Evolutionary conservation across 805 yeast genomes (phyloP).

Genomic region (Lipomyces yamanashiensis): DNA sequence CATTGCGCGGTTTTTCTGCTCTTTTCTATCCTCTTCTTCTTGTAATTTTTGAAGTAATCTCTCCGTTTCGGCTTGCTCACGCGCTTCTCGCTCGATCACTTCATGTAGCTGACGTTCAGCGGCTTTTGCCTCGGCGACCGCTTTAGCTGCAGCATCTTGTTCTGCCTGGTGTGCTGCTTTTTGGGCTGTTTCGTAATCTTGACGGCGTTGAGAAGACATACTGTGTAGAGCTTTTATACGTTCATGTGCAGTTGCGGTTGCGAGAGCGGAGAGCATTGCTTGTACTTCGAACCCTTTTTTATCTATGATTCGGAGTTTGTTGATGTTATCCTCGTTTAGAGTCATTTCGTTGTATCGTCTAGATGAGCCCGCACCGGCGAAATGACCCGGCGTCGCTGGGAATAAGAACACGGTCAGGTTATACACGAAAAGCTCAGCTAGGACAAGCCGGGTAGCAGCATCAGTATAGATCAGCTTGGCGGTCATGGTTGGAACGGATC

Average conservation of each 20-base stretch:
- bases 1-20: not conserved
- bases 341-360: conserved; percentile 6
- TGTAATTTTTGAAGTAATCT: not conserved
- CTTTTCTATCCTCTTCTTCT: not conserved
- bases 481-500: not conserved
- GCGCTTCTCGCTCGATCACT: not conserved
- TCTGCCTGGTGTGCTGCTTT: not conserved
- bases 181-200: conserved; percentile 1
- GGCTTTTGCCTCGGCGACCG: not conserved
- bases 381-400: conserved; percentile 8
- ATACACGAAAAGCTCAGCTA: conserved; percentile 7
- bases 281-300: conserved; percentile 15
- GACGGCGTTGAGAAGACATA: not conserved
- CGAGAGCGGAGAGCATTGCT: conserved; percentile 10
- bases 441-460: not conserved
- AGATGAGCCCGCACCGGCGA: not conserved
- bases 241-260: not conserved
- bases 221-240: not conserved
- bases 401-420: not conserved
- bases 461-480: conserved; percentile 5
- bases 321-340: not conserved
- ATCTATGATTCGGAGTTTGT: conserved; percentile 2
- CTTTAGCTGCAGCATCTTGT: conserved; percentile 1
- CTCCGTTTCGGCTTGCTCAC: not conserved
- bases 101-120: not conserved